Evolutionary conservation across 2,329 filamentous ascomycete species (phyloP).

Genomic region (Colletotrichum horii): DNA sequence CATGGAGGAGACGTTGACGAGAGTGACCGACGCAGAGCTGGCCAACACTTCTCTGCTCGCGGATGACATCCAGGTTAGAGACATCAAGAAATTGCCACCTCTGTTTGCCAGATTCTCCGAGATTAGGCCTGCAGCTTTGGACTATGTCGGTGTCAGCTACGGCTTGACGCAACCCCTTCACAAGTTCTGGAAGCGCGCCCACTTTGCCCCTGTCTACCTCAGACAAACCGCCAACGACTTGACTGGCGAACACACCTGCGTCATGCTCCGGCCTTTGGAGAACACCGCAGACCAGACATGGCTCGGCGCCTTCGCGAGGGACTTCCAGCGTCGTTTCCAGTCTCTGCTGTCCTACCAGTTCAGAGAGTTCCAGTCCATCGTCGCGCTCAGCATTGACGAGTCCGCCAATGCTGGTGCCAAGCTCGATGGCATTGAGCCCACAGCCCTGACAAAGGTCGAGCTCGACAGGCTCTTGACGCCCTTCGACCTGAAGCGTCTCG

Average conservation of each 20-base stretch:
- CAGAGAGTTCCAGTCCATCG: slow-evolving; percentile 76
- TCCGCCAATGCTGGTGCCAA: slow-evolving; percentile 77
- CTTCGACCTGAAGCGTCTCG: slow-evolving; percentile 92
- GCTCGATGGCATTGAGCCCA: slow-evolving; percentile 57
- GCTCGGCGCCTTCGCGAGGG: slow-evolving; percentile 88
- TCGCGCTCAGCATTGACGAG: slow-evolving; percentile 87
- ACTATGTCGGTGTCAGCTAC: slow-evolving; percentile 96
- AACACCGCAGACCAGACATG: slow-evolving; percentile 74
- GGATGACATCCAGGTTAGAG: slow-evolving; percentile 88
- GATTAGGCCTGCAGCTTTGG: slow-evolving; percentile 77
- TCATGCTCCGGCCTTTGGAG: slow-evolving; percentile 88
- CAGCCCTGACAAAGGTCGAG: slow-evolving; percentile 72
- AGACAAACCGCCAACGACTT: slow-evolving; percentile 95
- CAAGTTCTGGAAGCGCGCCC: slow-evolving; percentile 94
- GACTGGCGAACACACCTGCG: slow-evolving; percentile 96
- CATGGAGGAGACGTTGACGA: slow-evolving; percentile 70
- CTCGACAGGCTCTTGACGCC: slow-evolving; percentile 83
- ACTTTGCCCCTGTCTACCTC: slow-evolving; percentile 89
- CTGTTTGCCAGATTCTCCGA: slow-evolving; percentile 89
- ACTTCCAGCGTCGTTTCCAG: slow-evolving; percentile 95
- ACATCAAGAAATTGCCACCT: slow-evolving; percentile 90
- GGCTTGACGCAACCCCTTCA: slow-evolving; percentile 86
- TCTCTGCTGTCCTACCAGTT: slow-evolving; percentile 92
- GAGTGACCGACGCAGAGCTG: slow-evolving; percentile 83
- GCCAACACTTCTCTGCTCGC: slow-evolving; percentile 77